phyloP scores from a whole-genome alignment of 75 land plant species.

The Sequoiadendron giganteum region DNA sequence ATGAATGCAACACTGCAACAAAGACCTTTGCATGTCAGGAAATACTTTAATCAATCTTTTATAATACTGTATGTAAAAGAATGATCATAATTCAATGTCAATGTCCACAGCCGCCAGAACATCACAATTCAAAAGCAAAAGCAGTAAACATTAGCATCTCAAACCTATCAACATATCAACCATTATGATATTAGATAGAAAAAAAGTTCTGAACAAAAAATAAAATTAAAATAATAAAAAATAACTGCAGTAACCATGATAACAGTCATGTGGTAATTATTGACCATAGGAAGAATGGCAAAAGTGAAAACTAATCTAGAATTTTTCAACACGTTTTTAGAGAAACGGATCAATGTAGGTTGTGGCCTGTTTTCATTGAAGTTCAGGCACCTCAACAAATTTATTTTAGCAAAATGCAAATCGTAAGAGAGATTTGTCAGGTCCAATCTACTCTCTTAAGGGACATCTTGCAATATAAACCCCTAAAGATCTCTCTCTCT shows the following conservation, averaged over 20 bases:
- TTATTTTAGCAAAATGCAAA: too few relatives aligned
- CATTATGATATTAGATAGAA: too few relatives aligned
- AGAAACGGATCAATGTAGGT: background rate
- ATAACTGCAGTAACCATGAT: background rate
- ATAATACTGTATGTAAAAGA: background rate
- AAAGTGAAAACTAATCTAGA: background rate
- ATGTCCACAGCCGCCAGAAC: background rate
- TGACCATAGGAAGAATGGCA: background rate
- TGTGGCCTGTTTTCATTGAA: background rate
- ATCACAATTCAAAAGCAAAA: background rate
- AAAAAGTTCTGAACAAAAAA: too few relatives aligned
- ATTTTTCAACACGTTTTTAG: background rate
- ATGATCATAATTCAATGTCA: background rate
- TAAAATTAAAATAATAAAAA: too few relatives aligned
- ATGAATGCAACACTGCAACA: conserved; percentile 83
- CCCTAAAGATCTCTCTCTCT: too few relatives aligned
- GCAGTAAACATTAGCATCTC: background rate
- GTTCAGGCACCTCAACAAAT: too few relatives aligned
- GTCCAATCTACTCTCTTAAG: too few relatives aligned
- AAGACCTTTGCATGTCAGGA: background rate
- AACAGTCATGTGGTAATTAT: background rate
- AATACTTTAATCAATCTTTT: background rate
- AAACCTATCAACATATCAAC: background rate
- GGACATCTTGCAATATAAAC: too few relatives aligned
- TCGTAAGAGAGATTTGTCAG: too few relatives aligned